Conservation (phyloP, 1,139 yeast species). For the Candida sojae region DNA sequence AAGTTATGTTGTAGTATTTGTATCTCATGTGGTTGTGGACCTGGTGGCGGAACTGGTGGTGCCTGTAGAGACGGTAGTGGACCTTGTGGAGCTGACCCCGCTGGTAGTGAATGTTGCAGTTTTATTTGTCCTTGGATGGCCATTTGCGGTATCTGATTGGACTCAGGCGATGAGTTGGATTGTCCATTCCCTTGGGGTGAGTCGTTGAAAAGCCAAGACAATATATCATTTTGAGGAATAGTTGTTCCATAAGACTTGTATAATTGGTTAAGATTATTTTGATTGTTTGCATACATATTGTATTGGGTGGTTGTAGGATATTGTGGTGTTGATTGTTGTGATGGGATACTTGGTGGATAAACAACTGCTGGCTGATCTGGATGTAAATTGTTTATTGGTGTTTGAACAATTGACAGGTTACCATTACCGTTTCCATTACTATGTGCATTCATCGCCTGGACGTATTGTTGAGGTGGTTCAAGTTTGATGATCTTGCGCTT, state of each 20-base stretch:
- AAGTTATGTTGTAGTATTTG: neutral
- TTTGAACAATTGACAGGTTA: neutral
- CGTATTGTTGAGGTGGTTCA: neutral
- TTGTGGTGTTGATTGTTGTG: conserved; percentile 7
- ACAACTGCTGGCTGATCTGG: neutral
- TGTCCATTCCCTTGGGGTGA: conserved; percentile 4
- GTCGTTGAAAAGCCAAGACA: conserved; percentile 31
- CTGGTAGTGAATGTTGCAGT: conserved; percentile 4
- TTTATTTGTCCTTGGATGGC: neutral
- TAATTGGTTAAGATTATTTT: conserved; percentile 8
- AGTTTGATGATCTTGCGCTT: neutral
- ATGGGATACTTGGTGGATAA: conserved; percentile 1
- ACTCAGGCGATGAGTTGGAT: neutral
- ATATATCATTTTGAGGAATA: conserved; percentile 32
- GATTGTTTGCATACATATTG: neutral
- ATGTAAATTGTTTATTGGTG: neutral
- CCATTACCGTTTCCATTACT: neutral
- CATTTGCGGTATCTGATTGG: neutral
- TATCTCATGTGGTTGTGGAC: neutral
- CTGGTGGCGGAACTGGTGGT: neutral
- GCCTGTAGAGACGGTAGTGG: neutral
- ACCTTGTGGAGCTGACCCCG: neutral
- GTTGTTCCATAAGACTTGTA: conserved; percentile 5
- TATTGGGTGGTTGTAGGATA: conserved; percentile 8
- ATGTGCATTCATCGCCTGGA: neutral